Conservation (phyloP, 2,329 filamentous ascomycete genomes). For the Venturia carpophila region DNA sequence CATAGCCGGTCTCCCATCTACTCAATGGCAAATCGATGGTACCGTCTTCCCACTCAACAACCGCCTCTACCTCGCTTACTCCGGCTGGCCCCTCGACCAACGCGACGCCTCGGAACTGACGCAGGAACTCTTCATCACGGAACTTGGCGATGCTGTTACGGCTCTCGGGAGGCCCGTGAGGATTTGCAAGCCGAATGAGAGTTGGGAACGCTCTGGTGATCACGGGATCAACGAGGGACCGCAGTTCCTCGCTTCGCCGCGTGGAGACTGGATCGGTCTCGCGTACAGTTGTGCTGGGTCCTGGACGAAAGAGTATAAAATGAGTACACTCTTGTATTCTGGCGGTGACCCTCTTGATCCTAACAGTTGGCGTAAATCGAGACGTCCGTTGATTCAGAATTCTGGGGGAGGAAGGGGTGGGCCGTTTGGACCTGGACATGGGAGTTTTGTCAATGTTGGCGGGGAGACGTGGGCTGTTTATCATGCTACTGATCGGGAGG, state of each 20-base stretch:
- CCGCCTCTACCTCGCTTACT: slow-evolving; percentile 38
- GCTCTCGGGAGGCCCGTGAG: slow-evolving; percentile 29
- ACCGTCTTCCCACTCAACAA: slow-evolving; percentile 36
- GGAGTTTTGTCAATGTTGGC: slow-evolving; percentile 33
- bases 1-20: slow-evolving; percentile 33
- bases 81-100: slow-evolving; percentile 38
- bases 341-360: slow-evolving; percentile 36
- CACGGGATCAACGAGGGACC: slow-evolving; percentile 41
- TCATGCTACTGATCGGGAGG: slow-evolving; percentile 39
- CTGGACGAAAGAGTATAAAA: slow-evolving; percentile 44
- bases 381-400: slow-evolving; percentile 34
- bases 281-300: slow-evolving; percentile 40
- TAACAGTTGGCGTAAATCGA: slow-evolving; percentile 34
- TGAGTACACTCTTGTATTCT: slow-evolving; percentile 36
- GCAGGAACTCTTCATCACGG: slow-evolving; percentile 39
- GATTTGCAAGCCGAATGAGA: slow-evolving; percentile 35
- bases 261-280: slow-evolving; percentile 35
- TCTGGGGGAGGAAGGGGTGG: slow-evolving; percentile 27
- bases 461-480: slow-evolving; percentile 38
- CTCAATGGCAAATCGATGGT: slow-evolving; percentile 43
- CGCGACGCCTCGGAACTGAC: slow-evolving; percentile 29
- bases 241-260: slow-evolving; percentile 31
- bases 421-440: slow-evolving; percentile 41
- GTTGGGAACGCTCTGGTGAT: slow-evolving; percentile 35
- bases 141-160: slow-evolving; percentile 31